These are phyloP conservation scores for Leptographium flavum DNA, from an alignment of 2,329 filamentous ascomycete species.

Conservation along the genomic window DNA sequence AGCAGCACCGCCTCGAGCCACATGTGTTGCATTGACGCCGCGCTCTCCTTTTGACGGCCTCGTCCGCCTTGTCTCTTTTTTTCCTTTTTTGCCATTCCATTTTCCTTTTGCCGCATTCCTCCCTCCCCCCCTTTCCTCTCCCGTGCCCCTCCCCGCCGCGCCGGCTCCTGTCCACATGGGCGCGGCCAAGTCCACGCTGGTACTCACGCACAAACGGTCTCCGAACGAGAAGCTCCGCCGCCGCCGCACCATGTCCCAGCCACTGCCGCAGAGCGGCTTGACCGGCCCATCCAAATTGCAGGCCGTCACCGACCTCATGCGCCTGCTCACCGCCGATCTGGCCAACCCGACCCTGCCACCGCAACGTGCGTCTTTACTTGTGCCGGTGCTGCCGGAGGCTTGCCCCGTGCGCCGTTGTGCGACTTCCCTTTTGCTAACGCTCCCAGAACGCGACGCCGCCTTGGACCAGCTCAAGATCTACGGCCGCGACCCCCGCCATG, in stretches of 20 bases:
- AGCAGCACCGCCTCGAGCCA: no score
- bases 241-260: slow-evolving; percentile 7
- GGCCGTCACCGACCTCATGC: slow-evolving; percentile 51
- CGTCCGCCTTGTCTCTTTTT: no score
- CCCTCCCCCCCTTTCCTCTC: background rate
- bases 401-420: no score
- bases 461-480: slow-evolving; percentile 64
- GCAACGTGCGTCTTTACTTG: slow-evolving; percentile 41
- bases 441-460: slow-evolving; percentile 45
- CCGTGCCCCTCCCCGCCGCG: background rate
- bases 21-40: no score
- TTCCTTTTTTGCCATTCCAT: background rate
- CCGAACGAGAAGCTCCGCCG: slow-evolving; percentile 3
- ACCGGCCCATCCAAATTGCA: slow-evolving; percentile 44
- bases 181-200: slow-evolving; percentile 10
- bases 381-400: background rate
- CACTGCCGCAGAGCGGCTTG: slow-evolving; percentile 16
- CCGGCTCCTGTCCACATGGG: slow-evolving; percentile 9
- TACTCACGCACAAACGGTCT: slow-evolving; percentile 7
- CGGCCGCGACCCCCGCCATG: slow-evolving; percentile 55
- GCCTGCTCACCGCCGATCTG: slow-evolving; percentile 47
- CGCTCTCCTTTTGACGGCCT: no score
- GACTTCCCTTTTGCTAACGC: background rate
- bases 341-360: slow-evolving; percentile 41
- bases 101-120: background rate